Evolutionary conservation across 2,329 filamentous ascomycete species (phyloP), one percentile per base, ranked within the genome.

Genomic region (Trichoderma atroviride): DNA sequence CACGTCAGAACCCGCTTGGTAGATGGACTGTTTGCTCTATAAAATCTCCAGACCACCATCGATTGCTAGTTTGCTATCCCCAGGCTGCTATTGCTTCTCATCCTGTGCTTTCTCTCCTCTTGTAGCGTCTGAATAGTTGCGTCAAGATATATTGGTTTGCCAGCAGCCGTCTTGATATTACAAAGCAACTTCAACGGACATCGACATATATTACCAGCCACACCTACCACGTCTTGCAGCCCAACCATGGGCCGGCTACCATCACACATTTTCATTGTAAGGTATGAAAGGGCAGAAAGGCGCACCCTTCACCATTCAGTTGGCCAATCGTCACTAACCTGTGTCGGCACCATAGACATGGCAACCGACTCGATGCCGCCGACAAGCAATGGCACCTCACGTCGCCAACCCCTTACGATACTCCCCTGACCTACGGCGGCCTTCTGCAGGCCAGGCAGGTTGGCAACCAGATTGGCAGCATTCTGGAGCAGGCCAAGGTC

Each of bases 301-400:
- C 24, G 16, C 35, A 29, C 19, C 31, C 10, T 16, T 14, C 13
- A 50, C 43, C 13, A 43, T 35, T 13, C 37, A 52, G 58, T 52
- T 27, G 60, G 19, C 35, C 37, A 65, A 22, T 52, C 27, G n/a
- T 52, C 35, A 13, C 69, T 68, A 59, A 70, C 52, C 27, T 59
- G 31, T 5, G 33, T 7, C 29, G 50, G 16, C 47, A 33, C 59
- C 35, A n/a, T 70, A 90, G 96, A 81, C 96, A 99, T 80, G 96
- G 96, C 76, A 92, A 94, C 75, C 91, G 96, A 74, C 90, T 99
- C 69, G 96, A 99, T 79, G 93, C 93, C 68, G 94, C 94, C 71
- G 94, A 99, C 84, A 94, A 94, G 78, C 89, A 93, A 79, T 99
- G 96, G 96, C 93, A 97, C 79, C 86, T 97, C 67, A 92, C 92